Percentiles rank a stretch among this genome's conserved stretches.
These are phyloP conservation scores for Symbiodinium pilosum DNA, from an alignment of 73 alveolate genomes.

Conservation along the genomic window DNA sequence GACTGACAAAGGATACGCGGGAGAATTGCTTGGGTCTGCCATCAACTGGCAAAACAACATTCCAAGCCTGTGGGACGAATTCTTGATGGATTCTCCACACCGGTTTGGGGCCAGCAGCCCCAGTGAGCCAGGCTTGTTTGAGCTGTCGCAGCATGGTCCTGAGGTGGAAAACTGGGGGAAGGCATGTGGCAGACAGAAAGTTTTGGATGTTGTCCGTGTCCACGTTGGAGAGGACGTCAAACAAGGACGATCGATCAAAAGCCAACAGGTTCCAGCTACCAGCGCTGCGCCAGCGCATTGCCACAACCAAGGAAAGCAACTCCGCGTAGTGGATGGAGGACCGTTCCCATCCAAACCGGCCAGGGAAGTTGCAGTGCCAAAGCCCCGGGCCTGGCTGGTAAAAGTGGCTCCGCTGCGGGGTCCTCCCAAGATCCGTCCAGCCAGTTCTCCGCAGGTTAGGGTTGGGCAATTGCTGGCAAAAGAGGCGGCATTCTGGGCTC, in stretches of 20 bases:
- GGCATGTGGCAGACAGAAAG: neutral
- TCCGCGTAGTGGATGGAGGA: neutral
- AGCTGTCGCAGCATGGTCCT: neutral
- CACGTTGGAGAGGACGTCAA: neutral
- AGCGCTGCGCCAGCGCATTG: neutral
- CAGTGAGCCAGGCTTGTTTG: neutral
- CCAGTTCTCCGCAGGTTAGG: neutral
- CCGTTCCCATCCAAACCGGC: neutral
- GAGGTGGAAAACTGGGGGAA: neutral
- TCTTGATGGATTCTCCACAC: neutral
- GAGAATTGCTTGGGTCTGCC: neutral
- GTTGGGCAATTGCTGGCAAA: neutral
- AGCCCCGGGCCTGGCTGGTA: neutral
- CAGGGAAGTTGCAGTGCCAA: neutral
- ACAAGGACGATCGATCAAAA: neutral
- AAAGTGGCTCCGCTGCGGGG: neutral
- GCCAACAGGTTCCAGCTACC: neutral
- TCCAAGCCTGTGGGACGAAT: neutral
- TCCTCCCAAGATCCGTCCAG: neutral
- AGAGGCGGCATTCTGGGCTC: neutral
- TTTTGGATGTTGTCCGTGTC: neutral
- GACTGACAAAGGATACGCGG: neutral
- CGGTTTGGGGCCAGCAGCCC: neutral
- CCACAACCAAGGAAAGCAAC: neutral
- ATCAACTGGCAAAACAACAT: neutral